Evolutionary conservation across 371 early-diverging fungal genomes (phyloP).

Genomic region (Mortierella sp.): DNA sequence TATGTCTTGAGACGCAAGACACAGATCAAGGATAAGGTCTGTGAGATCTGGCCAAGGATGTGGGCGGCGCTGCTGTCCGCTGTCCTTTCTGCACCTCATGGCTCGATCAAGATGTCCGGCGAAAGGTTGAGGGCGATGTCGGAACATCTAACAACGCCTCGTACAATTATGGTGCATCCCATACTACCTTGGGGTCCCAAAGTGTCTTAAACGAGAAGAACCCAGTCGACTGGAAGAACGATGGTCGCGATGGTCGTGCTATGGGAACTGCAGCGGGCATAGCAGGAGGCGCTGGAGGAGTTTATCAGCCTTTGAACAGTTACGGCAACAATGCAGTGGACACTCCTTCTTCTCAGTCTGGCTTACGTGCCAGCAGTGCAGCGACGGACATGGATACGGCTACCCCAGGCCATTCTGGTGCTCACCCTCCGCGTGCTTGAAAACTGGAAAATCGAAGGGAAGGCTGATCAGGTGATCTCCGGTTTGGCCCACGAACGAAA

Average conservation of each 20-base stretch:
- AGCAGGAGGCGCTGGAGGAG: background rate
- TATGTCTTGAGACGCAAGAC: slow-evolving; percentile 14
- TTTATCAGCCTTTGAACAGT: background rate
- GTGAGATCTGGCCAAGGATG: slow-evolving; percentile 26
- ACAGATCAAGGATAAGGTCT: slow-evolving; percentile 13
- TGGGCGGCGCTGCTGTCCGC: slow-evolving; percentile 11
- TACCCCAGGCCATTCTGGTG: too few species aligned
- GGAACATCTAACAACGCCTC: too few species aligned
- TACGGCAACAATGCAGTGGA: background rate
- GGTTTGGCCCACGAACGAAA: too few species aligned
- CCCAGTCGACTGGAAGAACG: background rate
- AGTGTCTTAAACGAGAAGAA: slow-evolving; percentile 15
- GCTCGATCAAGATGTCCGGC: slow-evolving; percentile 30
- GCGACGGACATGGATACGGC: too few species aligned
- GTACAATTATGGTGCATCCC: too few species aligned
- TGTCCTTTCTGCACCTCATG: slow-evolving; percentile 32
- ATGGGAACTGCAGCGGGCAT: background rate
- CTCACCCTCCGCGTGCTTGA: too few species aligned
- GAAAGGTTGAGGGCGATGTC: slow-evolving; percentile 11
- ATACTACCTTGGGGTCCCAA: slow-evolving; percentile 8
- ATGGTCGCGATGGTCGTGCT: background rate
- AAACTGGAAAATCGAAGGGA: too few species aligned
- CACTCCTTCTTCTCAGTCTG: too few species aligned
- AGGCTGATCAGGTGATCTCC: too few species aligned
- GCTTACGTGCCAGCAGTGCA: too few species aligned